These are phyloP conservation scores for Eimeria acervulina DNA, from an alignment of 169 alveolate species.

Conservation along the genomic window DNA sequence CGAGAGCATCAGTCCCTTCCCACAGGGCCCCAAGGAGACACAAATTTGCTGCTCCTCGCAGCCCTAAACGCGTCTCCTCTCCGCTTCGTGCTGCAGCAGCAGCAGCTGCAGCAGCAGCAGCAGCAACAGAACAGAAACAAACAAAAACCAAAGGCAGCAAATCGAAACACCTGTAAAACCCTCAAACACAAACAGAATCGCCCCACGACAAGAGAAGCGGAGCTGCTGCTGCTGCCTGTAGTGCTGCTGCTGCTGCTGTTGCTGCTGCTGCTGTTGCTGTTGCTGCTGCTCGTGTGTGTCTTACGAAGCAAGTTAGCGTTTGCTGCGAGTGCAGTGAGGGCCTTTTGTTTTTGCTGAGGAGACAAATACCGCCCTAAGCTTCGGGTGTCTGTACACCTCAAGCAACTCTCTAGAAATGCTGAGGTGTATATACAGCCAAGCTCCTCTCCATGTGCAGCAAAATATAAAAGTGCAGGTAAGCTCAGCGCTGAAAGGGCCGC, in stretches of 20 bases:
- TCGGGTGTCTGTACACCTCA: conserved; percentile 11
- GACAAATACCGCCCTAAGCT: conserved; percentile 21
- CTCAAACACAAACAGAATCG: neutral
- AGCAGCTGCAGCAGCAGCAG: conserved; percentile 33
- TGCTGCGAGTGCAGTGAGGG: neutral
- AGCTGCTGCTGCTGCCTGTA: no score
- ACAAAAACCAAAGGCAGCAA: neutral
- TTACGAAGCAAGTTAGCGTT: conserved; percentile 45
- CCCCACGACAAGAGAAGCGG: neutral
- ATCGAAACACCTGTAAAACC: neutral
- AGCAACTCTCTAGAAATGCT: conserved; percentile 49
- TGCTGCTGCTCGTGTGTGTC: neutral
- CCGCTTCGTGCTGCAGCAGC: neutral
- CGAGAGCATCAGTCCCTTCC: conserved; percentile 33
- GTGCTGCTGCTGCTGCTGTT: neutral
- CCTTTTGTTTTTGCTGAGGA: conserved; percentile 16
- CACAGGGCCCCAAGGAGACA: conserved; percentile 51
- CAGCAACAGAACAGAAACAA: neutral
- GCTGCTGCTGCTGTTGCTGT: conserved; percentile 11
- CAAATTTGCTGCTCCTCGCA: conserved; percentile 17
- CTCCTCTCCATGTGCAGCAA: conserved; percentile 5
- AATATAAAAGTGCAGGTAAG: conserved; percentile 20
- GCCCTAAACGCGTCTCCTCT: neutral
- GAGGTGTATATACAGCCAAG: conserved; percentile 52
- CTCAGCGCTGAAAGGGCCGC: conserved; percentile 54